These are phyloP conservation scores for Ascosphaera apis DNA, from an alignment of 2,329 filamentous ascomycete genomes.

Conservation along the genomic window DNA sequence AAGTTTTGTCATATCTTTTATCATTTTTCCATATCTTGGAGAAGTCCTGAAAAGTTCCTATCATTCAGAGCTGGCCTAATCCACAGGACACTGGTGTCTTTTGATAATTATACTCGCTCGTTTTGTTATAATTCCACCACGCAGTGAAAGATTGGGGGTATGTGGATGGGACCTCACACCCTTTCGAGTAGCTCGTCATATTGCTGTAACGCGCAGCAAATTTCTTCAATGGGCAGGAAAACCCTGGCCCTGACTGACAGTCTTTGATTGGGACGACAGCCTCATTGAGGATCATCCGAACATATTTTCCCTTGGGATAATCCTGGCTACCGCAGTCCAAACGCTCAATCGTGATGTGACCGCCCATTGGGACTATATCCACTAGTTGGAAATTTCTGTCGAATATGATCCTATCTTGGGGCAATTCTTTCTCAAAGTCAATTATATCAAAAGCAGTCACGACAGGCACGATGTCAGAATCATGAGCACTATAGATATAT, in stretches of 20 bases:
- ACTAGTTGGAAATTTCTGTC: neutral
- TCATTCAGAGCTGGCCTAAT: too few species aligned
- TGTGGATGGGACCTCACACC: constrained; percentile 5
- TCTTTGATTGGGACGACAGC: constrained; percentile 7
- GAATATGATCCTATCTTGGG: neutral
- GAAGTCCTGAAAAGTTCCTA: too few species aligned
- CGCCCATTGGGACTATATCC: neutral
- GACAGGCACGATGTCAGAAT: neutral
- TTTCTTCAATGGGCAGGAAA: constrained; percentile 6
- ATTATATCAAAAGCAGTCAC: neutral
- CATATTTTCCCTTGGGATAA: constrained; percentile 4
- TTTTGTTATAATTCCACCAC: constrained; percentile 7
- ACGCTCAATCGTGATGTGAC: neutral
- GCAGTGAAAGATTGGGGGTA: constrained; percentile 6
- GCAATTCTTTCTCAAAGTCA: neutral
- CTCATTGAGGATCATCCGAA: constrained; percentile 8
- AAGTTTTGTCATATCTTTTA: too few species aligned
- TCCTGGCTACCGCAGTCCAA: neutral
- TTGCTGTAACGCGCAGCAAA: constrained; percentile 3
- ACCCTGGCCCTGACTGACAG: constrained; percentile 7
- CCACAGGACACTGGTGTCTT: constrained; percentile 1
- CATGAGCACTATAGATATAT: too few species aligned
- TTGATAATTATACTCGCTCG: constrained; percentile 3
- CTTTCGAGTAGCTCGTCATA: constrained; percentile 3
- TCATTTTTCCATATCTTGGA: neutral